A percentile compares a stretch with the other conserved stretches of the same genome.
Evolutionary conservation across 2,329 filamentous ascomycete genomes (phyloP).

Genomic region (Lasiodiplodia sp.): DNA sequence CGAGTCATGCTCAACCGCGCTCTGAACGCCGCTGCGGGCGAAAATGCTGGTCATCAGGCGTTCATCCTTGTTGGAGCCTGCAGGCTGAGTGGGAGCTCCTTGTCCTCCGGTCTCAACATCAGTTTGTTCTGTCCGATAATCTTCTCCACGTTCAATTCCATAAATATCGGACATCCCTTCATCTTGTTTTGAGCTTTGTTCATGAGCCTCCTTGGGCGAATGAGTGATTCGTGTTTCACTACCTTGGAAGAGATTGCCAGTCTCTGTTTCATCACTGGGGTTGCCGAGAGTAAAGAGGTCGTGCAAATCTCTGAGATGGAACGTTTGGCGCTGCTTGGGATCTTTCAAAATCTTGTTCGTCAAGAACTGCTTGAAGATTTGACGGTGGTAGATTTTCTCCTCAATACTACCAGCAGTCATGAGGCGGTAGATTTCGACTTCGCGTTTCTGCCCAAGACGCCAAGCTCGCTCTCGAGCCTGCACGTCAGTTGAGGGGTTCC

Average conservation of each 20-base stretch:
- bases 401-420: conserved; percentile 98
- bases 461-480: conserved; percentile 95
- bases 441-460: conserved; percentile 92
- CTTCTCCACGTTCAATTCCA: conserved; percentile 54
- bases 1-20: conserved; percentile 90
- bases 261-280: conserved; percentile 72
- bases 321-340: conserved; percentile 89
- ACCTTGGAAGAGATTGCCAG: conserved; percentile 85
- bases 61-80: conserved; percentile 51
- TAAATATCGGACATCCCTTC: conserved; percentile 41
- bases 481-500: conserved; percentile 96
- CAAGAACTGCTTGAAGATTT: conserved; percentile 98
- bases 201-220: conserved; percentile 28
- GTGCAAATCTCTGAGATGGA: conserved; percentile 87
- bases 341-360: conserved; percentile 96
- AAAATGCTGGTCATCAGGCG: conserved; percentile 91
- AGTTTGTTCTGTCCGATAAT: conserved; percentile 41
- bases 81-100: conserved; percentile 28
- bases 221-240: conserved; percentile 62
- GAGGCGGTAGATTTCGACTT: conserved; percentile 95
- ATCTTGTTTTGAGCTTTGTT: background rate
- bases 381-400: conserved; percentile 98
- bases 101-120: conserved; percentile 29
- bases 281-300: conserved; percentile 87
- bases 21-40: conserved; percentile 82